These are phyloP conservation scores for Sphagnum tenellum DNA, from an alignment of 225 moss, liverwort and hornwort species.

Conservation along the genomic window DNA sequence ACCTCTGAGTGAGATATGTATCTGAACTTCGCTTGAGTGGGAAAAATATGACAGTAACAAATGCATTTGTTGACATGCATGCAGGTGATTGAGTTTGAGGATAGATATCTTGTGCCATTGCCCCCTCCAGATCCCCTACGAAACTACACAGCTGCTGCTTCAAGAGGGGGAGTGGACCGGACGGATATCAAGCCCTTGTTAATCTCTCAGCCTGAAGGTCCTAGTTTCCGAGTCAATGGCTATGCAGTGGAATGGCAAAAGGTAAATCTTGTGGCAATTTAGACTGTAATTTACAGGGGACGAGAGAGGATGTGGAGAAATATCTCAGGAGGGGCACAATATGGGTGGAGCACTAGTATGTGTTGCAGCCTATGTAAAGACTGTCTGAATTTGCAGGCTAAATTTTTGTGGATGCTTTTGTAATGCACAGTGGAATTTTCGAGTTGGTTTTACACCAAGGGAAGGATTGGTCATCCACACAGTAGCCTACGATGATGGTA, in stretches of 20 bases:
- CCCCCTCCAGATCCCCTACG: conserved; percentile 93
- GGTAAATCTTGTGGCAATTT: conserved; percentile 15
- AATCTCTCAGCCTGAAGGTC: conserved; percentile 89
- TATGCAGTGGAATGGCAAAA: conserved; percentile 98
- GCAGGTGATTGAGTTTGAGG: conserved; percentile 77
- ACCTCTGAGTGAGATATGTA: no score
- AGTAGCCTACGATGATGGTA: conserved; percentile 90
- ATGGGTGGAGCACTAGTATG: no score
- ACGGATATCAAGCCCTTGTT: conserved; percentile 82
- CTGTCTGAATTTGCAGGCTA: no score
- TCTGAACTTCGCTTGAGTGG: no score
- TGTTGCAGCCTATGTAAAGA: no score
- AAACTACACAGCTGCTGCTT: conserved; percentile 79
- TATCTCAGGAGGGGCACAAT: no score
- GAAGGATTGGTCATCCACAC: conserved; percentile 94
- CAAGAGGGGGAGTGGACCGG: conserved; percentile 86
- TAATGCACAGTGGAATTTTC: conserved; percentile 85
- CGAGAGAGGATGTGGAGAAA: no score
- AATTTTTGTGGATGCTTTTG: conserved; percentile 5
- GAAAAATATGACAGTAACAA: background rate
- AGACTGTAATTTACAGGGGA: no score
- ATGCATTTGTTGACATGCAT: background rate
- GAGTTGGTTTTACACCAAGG: conserved; percentile 92
- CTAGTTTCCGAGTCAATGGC: conserved; percentile 92
- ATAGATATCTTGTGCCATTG: conserved; percentile 74